Evolutionary conservation across 2,329 filamentous ascomycete genomes (phyloP).

Genomic region (Pseudogymnoascus sp.): DNA sequence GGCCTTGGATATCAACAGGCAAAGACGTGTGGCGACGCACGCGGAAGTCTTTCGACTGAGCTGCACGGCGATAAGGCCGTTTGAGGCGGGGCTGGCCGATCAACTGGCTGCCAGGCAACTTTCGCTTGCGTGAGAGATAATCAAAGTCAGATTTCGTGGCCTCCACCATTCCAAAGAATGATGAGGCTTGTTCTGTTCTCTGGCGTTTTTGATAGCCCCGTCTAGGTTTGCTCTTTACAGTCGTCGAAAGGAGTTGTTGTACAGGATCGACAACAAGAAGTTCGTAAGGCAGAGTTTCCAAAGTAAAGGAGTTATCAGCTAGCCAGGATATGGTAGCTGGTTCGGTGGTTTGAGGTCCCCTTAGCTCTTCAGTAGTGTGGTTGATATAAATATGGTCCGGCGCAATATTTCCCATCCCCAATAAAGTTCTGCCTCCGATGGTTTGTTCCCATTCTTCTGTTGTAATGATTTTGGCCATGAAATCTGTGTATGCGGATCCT

Average conservation of each 20-base stretch:
- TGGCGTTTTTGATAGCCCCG: neutral
- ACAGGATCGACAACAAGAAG: conserved; percentile 29
- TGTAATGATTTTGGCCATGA: conserved; percentile 31
- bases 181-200: neutral
- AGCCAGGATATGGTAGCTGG: conserved; percentile 31
- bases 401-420: conserved; percentile 29
- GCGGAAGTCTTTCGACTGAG: conserved; percentile 21
- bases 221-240: conserved; percentile 9
- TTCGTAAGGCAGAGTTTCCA: conserved; percentile 38
- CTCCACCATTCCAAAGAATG: conserved; percentile 3
- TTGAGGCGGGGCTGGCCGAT: conserved; percentile 2
- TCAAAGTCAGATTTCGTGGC: conserved; percentile 7
- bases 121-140: neutral
- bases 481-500: conserved; percentile 19
- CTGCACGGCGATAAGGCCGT: conserved; percentile 12
- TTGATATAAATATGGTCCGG: conserved; percentile 36
- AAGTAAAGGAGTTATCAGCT: conserved; percentile 34
- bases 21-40: conserved; percentile 20
- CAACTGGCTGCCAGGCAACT: neutral
- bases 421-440: conserved; percentile 27
- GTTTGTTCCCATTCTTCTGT: conserved; percentile 42
- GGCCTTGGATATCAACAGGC: conserved; percentile 21
- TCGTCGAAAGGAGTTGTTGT: conserved; percentile 19
- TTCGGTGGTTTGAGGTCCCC: conserved; percentile 16
- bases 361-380: conserved; percentile 19